Evolutionary conservation across 768 basidiomycete genomes (phyloP), one percentile per base, ranked within the genome.

Genomic region (Tylopilus subfusipes): DNA sequence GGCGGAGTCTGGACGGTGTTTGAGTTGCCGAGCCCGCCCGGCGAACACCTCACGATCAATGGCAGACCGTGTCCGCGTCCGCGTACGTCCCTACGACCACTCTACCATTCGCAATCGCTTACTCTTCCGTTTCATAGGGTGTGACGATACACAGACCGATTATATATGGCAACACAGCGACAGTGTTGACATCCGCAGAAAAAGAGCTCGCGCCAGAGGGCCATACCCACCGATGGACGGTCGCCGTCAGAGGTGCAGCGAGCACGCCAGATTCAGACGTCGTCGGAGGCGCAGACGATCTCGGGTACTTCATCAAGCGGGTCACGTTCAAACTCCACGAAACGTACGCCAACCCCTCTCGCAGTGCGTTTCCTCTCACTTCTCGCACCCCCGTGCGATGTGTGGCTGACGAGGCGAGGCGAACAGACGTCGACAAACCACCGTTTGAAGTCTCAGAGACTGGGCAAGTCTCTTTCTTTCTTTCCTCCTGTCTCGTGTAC

Each of bases 241-340:
- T 99, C 54, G 95, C 93, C 25, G 82, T 99, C 24, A 84, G 97
- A 24, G 90, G 91, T 40, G 94, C 95, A 0, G 82, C 91, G 1
- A 87, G 90, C 31, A 76, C 82, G 2, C 77, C 84, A 0, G 83
- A 85, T 59, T 81, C 85, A 44, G 86, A 91, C 44, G 77, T 82
- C 43, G 90, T 95, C 21, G 95, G 95, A 21, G 93, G 92, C 14
- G 88, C 85, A 50, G 94, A 98, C 69, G 93, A 98, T 65, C 68
- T 95, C 33, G 81, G 83, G 61, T 90, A 97, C 63, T 93, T 96
- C 68, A 85, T 99, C 68, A 98, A 96, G 69, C 84, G 93, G 52
- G 96, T 98, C 48, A 90, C 93, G 16, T 98, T 99, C 84, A 96
- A 93, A 71, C 73, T 99, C 49, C 96, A 99, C 72, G 97, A 99